phyloP scores from a whole-genome alignment of 345 rosid species.

The Balakata baccata region DNA sequence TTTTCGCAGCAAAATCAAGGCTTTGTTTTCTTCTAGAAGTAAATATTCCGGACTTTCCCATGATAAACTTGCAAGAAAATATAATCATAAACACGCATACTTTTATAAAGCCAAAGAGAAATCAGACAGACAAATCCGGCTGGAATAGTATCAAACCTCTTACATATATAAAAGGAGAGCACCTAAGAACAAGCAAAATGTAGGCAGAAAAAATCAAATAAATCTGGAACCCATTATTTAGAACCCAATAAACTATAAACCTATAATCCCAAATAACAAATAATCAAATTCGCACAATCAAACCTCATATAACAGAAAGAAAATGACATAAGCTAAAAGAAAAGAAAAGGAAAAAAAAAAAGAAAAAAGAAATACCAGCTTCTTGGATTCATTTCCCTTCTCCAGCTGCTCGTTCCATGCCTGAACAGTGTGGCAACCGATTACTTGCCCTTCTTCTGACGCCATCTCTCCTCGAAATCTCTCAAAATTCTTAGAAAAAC shows the following conservation, averaged over 20 bases:
- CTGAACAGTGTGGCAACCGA: slow-evolving; percentile 62
- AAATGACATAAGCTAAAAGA: too few relatives aligned
- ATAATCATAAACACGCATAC: neutral
- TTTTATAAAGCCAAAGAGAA: neutral
- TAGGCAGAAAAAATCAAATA: neutral
- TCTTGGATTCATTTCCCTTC: slow-evolving; percentile 52
- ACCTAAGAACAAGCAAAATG: neutral
- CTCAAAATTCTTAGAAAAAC: neutral
- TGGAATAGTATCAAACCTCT: neutral
- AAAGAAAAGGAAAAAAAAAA: too few relatives aligned
- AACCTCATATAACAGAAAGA: neutral
- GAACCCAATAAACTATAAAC: neutral
- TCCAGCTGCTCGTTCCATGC: slow-evolving; percentile 59
- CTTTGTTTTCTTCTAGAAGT: neutral
- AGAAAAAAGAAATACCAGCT: slow-evolving; percentile 46
- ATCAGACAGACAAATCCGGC: neutral
- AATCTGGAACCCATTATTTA: neutral
- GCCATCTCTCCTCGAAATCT: slow-evolving; percentile 25
- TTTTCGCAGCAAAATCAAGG: neutral
- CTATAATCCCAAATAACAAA: neutral
- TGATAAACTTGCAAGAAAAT: neutral
- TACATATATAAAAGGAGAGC: neutral
- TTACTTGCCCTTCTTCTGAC: slow-evolving; percentile 71
- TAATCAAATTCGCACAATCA: neutral
- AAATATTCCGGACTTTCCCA: neutral